phyloP scores from a whole-genome alignment of 2,329 filamentous ascomycete species.

The Verticillium klebahnii region DNA sequence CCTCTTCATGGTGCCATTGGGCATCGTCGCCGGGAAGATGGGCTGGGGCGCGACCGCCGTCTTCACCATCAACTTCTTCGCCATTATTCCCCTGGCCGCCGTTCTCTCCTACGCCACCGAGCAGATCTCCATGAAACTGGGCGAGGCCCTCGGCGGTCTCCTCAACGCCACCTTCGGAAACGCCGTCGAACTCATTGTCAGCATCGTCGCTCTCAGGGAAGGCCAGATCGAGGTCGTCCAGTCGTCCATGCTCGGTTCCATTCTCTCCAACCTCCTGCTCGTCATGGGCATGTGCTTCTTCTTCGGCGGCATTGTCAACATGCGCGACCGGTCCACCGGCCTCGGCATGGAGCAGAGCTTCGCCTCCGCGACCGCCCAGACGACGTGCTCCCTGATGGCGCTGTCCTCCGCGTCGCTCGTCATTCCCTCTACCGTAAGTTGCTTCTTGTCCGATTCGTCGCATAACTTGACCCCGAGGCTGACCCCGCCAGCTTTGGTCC shows the following conservation, averaged over 20 bases:
- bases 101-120: constrained; percentile 75
- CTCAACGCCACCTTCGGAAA: constrained; percentile 77
- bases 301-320: constrained; percentile 65
- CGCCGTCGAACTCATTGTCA: constrained; percentile 79
- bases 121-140: constrained; percentile 67
- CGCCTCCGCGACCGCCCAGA: constrained; percentile 72
- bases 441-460: background rate
- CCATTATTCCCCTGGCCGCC: constrained; percentile 71
- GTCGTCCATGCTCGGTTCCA: constrained; percentile 93
- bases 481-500: constrained; percentile 53
- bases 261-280: constrained; percentile 88
- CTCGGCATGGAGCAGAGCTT: constrained; percentile 64
- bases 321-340: constrained; percentile 46
- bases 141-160: constrained; percentile 68
- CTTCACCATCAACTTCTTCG: constrained; percentile 76
- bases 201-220: constrained; percentile 81
- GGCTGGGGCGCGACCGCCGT: constrained; percentile 62
- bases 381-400: constrained; percentile 70
- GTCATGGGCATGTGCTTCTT: constrained; percentile 80
- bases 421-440: constrained; percentile 64
- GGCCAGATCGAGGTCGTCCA: constrained; percentile 95
- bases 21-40: constrained; percentile 60
- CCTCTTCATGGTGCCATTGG: constrained; percentile 69
- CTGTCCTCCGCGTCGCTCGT: constrained; percentile 73
- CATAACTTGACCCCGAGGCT: background rate